phyloP scores from a whole-genome alignment of 2,329 filamentous ascomycete genomes.

The Neurospora crassa region DNA sequence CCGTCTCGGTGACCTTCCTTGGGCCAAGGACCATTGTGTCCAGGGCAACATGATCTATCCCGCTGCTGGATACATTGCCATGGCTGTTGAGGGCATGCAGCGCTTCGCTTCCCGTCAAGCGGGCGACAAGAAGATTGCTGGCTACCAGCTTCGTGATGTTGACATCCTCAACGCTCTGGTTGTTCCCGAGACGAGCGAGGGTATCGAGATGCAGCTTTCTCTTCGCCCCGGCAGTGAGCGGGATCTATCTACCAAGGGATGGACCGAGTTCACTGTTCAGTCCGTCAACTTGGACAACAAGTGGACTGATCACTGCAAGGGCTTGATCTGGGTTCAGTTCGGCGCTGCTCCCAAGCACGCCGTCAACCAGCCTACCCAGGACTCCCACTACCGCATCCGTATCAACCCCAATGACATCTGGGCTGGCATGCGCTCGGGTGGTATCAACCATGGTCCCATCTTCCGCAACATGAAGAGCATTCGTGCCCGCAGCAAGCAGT shows the following conservation, averaged over 20 bases:
- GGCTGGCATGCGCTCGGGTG: conserved; percentile 7
- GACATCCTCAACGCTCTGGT: conserved; percentile 15
- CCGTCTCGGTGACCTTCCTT: conserved; percentile 28
- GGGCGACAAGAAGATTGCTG: conserved; percentile 17
- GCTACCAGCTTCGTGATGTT: conserved; percentile 24
- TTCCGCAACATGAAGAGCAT: conserved; percentile 18
- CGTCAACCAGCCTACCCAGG: conserved; percentile 1
- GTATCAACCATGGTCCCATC: conserved; percentile 16
- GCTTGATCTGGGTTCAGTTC: conserved; percentile 14
- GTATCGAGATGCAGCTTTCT: conserved; percentile 16
- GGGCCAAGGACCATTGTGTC: conserved; percentile 40
- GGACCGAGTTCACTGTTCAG: conserved; percentile 16
- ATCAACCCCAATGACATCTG: conserved; percentile 16
- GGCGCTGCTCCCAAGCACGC: neutral
- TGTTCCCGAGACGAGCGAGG: conserved; percentile 15
- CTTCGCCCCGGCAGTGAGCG: conserved; percentile 13
- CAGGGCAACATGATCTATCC: conserved; percentile 39
- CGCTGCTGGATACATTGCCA: conserved; percentile 28
- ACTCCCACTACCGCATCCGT: conserved; percentile 11
- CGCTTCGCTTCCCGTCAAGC: conserved; percentile 11
- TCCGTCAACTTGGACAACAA: conserved; percentile 15
- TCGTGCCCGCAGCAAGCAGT: conserved; percentile 11
- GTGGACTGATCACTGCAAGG: conserved; percentile 18
- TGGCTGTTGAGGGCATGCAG: conserved; percentile 27
- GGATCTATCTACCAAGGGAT: conserved; percentile 11